A percentile compares a stretch with the other conserved stretches of the same genome.
Evolutionary conservation across 345 rosid genomes (phyloP).

Genomic region (Moricandia moricandioides): DNA sequence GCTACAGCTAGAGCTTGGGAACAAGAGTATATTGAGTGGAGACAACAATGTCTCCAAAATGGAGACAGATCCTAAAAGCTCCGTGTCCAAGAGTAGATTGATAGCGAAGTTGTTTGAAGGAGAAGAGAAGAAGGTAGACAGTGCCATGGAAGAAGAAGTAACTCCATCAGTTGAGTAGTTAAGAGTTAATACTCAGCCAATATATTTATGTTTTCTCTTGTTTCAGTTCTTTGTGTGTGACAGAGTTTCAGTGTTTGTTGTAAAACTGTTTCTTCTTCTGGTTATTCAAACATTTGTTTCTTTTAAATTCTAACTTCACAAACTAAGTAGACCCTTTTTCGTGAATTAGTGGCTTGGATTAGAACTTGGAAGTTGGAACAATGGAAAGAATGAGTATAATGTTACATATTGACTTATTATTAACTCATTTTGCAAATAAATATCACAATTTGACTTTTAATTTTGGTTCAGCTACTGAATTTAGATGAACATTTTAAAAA

Average conservation of each 20-base stretch:
- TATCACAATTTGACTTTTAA: not conserved
- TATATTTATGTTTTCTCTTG: not conserved
- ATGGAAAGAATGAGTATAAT: not conserved
- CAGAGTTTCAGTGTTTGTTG: not conserved
- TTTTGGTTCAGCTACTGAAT: too few species aligned
- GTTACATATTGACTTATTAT: not conserved
- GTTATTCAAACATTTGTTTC: not conserved
- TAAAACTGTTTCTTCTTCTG: not conserved
- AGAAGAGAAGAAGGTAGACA: conserved; percentile 8
- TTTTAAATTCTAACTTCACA: not conserved
- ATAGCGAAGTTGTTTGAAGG: conserved; percentile 23
- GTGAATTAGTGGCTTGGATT: not conserved
- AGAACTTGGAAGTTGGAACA: not conserved
- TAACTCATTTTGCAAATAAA: too few species aligned
- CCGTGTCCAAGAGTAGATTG: conserved; percentile 9
- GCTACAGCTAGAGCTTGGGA: conserved; percentile 35
- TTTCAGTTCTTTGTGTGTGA: not conserved
- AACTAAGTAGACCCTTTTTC: not conserved
- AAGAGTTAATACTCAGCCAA: not conserved
- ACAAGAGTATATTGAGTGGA: conserved; percentile 25
- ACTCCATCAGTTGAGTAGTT: conserved; percentile 1
- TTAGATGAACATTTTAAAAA: too few species aligned
- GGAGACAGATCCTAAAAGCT: not conserved
- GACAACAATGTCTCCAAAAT: not conserved
- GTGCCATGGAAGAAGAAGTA: conserved; percentile 23